A percentile compares a stretch with the other conserved stretches of the same genome.
Evolutionary conservation across 2,329 filamentous ascomycete species (phyloP).

Genomic region (Aspergillus vadensis): DNA sequence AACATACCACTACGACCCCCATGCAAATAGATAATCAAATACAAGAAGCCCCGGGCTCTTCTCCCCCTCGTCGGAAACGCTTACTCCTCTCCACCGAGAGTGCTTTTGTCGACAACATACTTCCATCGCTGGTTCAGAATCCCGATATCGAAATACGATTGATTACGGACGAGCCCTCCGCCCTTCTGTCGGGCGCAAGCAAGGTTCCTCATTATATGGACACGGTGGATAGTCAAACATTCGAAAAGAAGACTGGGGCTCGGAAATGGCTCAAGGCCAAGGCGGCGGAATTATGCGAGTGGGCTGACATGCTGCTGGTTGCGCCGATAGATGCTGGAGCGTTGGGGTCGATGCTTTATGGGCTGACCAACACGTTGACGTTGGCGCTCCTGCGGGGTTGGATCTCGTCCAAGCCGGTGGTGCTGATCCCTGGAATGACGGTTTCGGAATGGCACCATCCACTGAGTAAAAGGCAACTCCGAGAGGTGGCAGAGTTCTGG

Average conservation of each 20-base stretch:
- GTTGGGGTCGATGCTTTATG: conserved; percentile 83
- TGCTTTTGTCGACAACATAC: conserved; percentile 42
- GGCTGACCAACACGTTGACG: conserved; percentile 77
- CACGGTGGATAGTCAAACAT: conserved; percentile 41
- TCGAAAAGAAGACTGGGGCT: conserved; percentile 41
- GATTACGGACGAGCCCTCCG: conserved; percentile 44
- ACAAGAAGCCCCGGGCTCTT: conserved; percentile 3
- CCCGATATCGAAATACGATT: conserved; percentile 44
- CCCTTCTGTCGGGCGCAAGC: conserved; percentile 39
- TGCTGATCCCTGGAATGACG: conserved; percentile 87
- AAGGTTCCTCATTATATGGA: conserved; percentile 46
- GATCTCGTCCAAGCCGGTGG: conserved; percentile 81
- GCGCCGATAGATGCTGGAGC: conserved; percentile 83
- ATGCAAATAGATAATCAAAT: conserved; percentile 1
- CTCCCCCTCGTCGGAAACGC: conserved; percentile 21
- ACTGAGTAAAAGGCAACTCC: conserved; percentile 82
- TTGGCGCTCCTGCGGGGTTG: conserved; percentile 81
- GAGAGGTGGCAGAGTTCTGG: conserved; percentile 81
- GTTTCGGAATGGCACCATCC: conserved; percentile 87
- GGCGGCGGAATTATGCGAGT: conserved; percentile 69
- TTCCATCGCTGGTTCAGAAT: conserved; percentile 42
- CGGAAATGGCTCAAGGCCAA: conserved; percentile 46
- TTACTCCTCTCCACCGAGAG: conserved; percentile 37
- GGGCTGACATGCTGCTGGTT: conserved; percentile 84
- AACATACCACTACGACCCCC: conserved; percentile 13